Base-by-base conservation (phyloP, 805 yeast genomes). In the Saccharomycopsis microspora region DNA sequence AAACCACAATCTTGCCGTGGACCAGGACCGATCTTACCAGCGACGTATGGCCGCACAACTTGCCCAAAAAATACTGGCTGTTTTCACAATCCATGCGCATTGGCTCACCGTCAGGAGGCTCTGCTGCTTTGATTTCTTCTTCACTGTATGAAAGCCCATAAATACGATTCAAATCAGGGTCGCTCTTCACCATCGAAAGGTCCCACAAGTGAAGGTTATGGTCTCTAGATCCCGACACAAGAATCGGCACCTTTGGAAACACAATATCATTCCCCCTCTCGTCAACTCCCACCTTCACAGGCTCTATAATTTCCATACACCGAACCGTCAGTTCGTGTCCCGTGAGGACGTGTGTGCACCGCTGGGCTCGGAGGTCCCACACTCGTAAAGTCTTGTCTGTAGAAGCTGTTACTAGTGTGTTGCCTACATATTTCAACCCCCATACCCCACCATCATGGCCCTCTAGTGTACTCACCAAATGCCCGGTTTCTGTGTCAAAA, bases 401-500 rank as follows among this genome's bases (percentile, higher is more conserved):
- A 1, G 96, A 83, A 0, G 97, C 98, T 51, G 94, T 84, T 1
- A 90, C 95, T 41, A 93, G 70, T 5, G 88, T 86, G 57, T 81
- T 78, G 28, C 85, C 88, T 47, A 76, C 71, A 60, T 88, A 89
- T 64, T 90, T 87, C 61, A 93, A 71, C 1, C 98, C 97, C 98
- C 98, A 93, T 4, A 93, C 98, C 38, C 98, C 98, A 41, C 98
- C 98, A 47, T 84, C 95, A 60, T 93, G 98, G 5, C 96, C 97
- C 40, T 72, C 70, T 41, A 93, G 69, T 4, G 79, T 78, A 39
- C 74, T 68, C 5, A 80, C 58, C 45, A 82, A 68, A 39, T 67
- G 66, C 4, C 97, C 97, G 1, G 84, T 77, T 32, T 71, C 67
- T 0, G 96, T 79, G 54, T 82, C 82, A 63, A 85, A 87, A 5